These are phyloP conservation scores for Odontarrhena argentea DNA, from an alignment of 345 rosid genomes.

Conservation along the genomic window DNA sequence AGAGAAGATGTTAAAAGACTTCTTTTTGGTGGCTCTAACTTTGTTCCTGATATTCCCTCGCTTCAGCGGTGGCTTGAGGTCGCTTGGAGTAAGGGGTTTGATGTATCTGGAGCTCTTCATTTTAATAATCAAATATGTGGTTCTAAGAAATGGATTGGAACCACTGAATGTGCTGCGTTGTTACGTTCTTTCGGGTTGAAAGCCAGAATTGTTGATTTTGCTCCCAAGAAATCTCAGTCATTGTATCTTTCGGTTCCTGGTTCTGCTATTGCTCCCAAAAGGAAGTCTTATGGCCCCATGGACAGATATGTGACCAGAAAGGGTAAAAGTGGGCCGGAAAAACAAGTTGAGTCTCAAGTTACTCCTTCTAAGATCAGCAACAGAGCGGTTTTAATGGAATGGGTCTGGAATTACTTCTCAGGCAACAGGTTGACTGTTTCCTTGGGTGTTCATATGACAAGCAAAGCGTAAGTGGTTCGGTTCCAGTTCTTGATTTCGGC, in stretches of 20 bases:
- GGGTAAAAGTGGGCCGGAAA: slow-evolving; percentile 23
- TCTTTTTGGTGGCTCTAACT: slow-evolving; percentile 64
- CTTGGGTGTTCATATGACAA: slow-evolving; percentile 49
- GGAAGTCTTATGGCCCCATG: slow-evolving; percentile 65
- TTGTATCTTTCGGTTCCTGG: slow-evolving; percentile 73
- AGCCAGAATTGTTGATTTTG: slow-evolving; percentile 79
- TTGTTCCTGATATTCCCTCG: slow-evolving; percentile 71
- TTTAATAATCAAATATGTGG: slow-evolving; percentile 57
- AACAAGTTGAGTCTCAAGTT: slow-evolving; percentile 23
- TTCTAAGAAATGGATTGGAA: slow-evolving; percentile 60
- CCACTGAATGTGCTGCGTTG: slow-evolving; percentile 80
- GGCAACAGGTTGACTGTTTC: slow-evolving; percentile 42
- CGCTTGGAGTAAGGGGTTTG: slow-evolving; percentile 81
- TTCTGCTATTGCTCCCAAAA: slow-evolving; percentile 45
- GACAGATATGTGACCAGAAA: slow-evolving; percentile 53
- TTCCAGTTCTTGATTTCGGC: slow-evolving; percentile 6
- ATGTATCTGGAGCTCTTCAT: slow-evolving; percentile 60
- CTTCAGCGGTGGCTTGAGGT: slow-evolving; percentile 86
- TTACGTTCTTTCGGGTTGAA: slow-evolving; percentile 73
- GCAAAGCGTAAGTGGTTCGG: slow-evolving; percentile 52
- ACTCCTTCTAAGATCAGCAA: slow-evolving; percentile 39
- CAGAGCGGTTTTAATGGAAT: slow-evolving; percentile 57
- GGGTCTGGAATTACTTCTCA: slow-evolving; percentile 87
- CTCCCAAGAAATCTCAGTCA: slow-evolving; percentile 53
- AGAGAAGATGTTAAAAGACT: slow-evolving; percentile 51